phyloP scores from a whole-genome alignment of 768 basidiomycete species.

The Russula vinacea region DNA sequence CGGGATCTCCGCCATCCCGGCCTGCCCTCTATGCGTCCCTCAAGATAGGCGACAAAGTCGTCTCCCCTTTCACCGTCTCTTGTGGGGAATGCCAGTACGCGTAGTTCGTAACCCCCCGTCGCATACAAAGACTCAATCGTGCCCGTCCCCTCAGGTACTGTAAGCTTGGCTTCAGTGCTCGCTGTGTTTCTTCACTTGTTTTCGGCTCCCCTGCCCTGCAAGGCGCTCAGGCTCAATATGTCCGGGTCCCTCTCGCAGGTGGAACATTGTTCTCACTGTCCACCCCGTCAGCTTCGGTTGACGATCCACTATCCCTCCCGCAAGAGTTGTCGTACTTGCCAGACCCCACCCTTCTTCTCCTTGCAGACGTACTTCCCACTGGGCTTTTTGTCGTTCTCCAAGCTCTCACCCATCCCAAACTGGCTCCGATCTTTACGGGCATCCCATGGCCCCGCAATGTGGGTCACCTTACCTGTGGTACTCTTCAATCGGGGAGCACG shows the following conservation, averaged over 20 bases:
- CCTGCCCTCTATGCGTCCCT: conserved; percentile 62
- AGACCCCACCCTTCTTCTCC: conserved; percentile 64
- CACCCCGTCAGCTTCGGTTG: conserved; percentile 31
- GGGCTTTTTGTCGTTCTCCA: conserved; percentile 75
- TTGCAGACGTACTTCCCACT: conserved; percentile 79
- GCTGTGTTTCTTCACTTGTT: conserved; percentile 57
- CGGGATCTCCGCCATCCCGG: conserved; percentile 43
- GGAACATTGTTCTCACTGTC: conserved; percentile 66
- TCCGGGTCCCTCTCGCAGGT: conserved; percentile 75
- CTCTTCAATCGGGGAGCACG: background rate
- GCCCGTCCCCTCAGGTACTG: conserved; percentile 50
- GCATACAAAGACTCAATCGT: background rate
- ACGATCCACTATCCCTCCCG: conserved; percentile 11
- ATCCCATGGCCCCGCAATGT: conserved; percentile 51
- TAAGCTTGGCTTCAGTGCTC: conserved; percentile 66
- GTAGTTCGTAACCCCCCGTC: conserved; percentile 32
- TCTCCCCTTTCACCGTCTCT: conserved; percentile 76
- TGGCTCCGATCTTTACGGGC: conserved; percentile 56
- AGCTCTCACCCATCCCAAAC: conserved; percentile 69
- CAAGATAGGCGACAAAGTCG: conserved; percentile 69
- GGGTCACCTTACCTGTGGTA: conserved; percentile 16
- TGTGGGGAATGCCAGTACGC: conserved; percentile 80
- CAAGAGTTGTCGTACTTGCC: conserved; percentile 39
- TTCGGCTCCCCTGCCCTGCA: conserved; percentile 66
- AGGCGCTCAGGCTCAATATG: conserved; percentile 77